Base-by-base conservation (phyloP, 768 basidiomycete genomes). In the Agaricus blazei region DNA sequence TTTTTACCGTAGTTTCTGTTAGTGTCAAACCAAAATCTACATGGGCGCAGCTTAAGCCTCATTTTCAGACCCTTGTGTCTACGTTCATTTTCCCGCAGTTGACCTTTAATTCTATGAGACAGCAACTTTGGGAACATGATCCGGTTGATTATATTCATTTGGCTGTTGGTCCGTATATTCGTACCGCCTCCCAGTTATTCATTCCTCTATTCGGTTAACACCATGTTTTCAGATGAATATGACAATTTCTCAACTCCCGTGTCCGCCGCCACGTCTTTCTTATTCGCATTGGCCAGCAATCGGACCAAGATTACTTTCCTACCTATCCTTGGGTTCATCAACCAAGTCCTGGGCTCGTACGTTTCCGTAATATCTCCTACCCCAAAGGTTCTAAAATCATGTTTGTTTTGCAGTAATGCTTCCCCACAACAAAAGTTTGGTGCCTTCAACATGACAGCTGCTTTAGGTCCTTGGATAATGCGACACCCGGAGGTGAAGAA, bases 1-100 rank as follows among this genome's bases (percentile, higher is more conserved):
- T n/a, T n/a, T 27, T 29, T 23, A 40, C 19, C 8, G 19, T 27
- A 34, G 29, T 57, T 24, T 48, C 54, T 31, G 48, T 54, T 50
- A 95, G 93, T 62, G 83, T 96, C 62, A 95, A 95, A 72, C 93
- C 93, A 12, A 93, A 91, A 64, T 81, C 90, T n/a, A 96, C 91
- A 4, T 95, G 93, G 92, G 71, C 76, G 3, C 77, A 90, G 37
- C 80, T 96, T 65, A 93, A 93, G 68, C 92, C 92, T 23, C 93
- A 92, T 62, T 82, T 88, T 37, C 78, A 89, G 65, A 82, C 72
- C 2, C 80, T 95, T 4, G 81, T 94, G n/a, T 83, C 87, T 8
- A 78, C 75, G 37, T 93, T 93, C 62, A 84, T 88, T 19, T 95
- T 93, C 77, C 91, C 93, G 29, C 87, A 90, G 63, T 79, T 96